These are phyloP conservation scores for Lactarius vividus DNA, from an alignment of 768 basidiomycete species.

Conservation along the genomic window DNA sequence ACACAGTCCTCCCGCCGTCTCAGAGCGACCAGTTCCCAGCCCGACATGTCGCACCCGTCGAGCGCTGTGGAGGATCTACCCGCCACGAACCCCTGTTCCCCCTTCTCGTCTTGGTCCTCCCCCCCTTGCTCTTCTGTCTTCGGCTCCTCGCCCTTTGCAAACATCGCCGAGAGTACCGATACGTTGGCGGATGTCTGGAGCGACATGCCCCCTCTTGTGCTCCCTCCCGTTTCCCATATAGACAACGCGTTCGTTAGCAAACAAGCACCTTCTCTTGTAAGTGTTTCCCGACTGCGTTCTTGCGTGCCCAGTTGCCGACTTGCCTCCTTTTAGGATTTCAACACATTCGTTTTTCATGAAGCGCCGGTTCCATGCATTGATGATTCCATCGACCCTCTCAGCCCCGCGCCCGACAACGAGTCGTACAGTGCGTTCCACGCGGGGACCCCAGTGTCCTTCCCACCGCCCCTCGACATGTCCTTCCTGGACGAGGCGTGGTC, in stretches of 20 bases:
- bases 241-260: conserved; percentile 14
- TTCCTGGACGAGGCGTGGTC: conserved; percentile 22
- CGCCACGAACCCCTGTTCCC: not conserved
- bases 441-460: conserved; percentile 9
- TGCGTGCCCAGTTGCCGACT: not conserved
- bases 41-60: conserved; percentile 19
- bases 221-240: conserved; percentile 12
- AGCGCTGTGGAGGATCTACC: not conserved
- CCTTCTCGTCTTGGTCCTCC: not conserved
- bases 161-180: conserved; percentile 14
- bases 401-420: conserved; percentile 3
- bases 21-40: conserved; percentile 28
- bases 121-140: conserved; percentile 2
- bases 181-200: conserved; percentile 8
- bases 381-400: conserved; percentile 27
- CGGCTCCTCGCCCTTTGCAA: conserved; percentile 11
- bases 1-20: conserved; percentile 21
- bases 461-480: conserved; percentile 18
- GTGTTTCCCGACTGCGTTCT: not conserved
- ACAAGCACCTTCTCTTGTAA: conserved; percentile 27
- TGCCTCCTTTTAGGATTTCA: conserved; percentile 19
- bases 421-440: conserved; percentile 13
- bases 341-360: conserved; percentile 29
- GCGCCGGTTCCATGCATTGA: conserved; percentile 25
- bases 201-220: conserved; percentile 28